Evolutionary conservation across 768 basidiomycete genomes (phyloP), one percentile per base, ranked within the genome.

Genomic region (Ramaria sp.): DNA sequence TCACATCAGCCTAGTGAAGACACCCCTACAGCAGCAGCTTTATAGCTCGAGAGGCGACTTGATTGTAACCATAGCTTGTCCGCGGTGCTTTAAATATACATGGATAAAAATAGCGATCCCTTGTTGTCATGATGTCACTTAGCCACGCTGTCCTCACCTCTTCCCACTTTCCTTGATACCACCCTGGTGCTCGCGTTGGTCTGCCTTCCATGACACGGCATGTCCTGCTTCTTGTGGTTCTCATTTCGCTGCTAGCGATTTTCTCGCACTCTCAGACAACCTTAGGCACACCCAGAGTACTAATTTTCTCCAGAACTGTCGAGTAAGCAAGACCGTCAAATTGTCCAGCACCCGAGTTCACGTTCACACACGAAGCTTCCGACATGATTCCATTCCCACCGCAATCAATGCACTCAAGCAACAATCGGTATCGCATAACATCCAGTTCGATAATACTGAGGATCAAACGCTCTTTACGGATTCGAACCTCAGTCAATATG

Each of bases 341-440:
- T 47, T n/a, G 45, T 18, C 16, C 45, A 30, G 6, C 32, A 34
- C 32, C 2, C 13, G 8, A 34, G 9, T 13, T 34, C 2, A 34
- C 32, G 13, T 13, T 34, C 13, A 10, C 3, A 24, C 24, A 10
- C 10, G 18, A 22, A 50, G 73, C 4, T 89, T 76, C 64, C 71
- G 84, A 56, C 87, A 89, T 61, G 85, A 86, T 57, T 83, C 81
- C 3, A 88, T 88, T 54, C 85, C 85, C 0, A 77, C 79, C 1
- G 84, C 85, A 3, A 77, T 85, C 25, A 66, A 75, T 41, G 76
- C 76, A 0, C 65, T 88, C 38, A 73, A 74, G 54, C 63, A 69
- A 1, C 71, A 69, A 22, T 73, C 72, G 1, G 55, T 68, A n/a
- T 61, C 66, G 0, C 75, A 81, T 54, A 69, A 78, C 57, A 70